phyloP scores from a whole-genome alignment of 2,329 filamentous ascomycete species.

The Paecilomyces niveus region DNA sequence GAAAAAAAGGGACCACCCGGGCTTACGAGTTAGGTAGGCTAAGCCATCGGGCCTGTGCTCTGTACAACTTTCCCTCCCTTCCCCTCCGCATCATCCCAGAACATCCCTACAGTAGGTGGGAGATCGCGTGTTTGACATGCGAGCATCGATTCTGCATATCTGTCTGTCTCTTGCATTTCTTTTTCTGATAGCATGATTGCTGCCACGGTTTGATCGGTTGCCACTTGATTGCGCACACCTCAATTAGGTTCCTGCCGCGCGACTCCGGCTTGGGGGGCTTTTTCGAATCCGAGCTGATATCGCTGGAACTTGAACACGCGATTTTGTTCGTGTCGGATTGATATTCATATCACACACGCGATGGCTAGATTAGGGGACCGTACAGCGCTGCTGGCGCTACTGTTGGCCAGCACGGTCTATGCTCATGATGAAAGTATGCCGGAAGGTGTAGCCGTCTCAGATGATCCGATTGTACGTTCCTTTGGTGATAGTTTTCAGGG shows the following conservation, averaged over 20 bases:
- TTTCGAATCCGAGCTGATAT: background rate
- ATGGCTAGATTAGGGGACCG: background rate
- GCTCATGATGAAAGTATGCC: conserved; percentile 56
- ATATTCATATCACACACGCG: background rate
- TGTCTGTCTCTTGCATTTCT: background rate
- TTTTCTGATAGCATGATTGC: background rate
- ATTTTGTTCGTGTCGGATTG: background rate
- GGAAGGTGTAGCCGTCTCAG: conserved; percentile 62
- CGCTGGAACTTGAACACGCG: background rate
- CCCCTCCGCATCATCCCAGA: background rate
- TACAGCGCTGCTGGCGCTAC: conserved; percentile 17
- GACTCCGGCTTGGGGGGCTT: background rate
- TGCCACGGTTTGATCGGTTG: background rate
- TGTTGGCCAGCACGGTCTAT: conserved; percentile 19
- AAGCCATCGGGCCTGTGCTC: background rate
- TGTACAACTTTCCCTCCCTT: background rate
- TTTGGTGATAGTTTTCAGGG: conserved; percentile 18
- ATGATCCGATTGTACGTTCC: conserved; percentile 62
- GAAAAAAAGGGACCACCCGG: background rate
- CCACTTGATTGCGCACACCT: background rate
- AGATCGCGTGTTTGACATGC: background rate
- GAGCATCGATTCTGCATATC: background rate
- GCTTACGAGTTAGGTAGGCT: background rate
- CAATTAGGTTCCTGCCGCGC: background rate
- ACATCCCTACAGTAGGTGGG: background rate